A percentile compares a stretch with the other conserved stretches of the same genome.
phyloP scores from a whole-genome alignment of 169 alveolate species.

The Plasmodium sp. region DNA sequence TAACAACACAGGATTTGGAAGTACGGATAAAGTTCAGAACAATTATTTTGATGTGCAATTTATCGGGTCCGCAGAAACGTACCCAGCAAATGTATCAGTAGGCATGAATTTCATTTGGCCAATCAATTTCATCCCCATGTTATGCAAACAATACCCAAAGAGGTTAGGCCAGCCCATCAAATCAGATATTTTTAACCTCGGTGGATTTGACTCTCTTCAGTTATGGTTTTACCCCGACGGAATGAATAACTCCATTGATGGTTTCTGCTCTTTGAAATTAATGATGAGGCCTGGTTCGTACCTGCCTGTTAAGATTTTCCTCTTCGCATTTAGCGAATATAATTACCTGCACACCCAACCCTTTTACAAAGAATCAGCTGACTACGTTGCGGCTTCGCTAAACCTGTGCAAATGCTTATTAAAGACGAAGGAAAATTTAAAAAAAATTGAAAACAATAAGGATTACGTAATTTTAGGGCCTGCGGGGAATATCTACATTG shows the following conservation, averaged over 20 bases:
- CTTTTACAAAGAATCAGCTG: constrained; percentile 84
- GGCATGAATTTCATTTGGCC: constrained; percentile 89
- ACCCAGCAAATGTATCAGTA: constrained; percentile 84
- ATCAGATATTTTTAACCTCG: constrained; percentile 85
- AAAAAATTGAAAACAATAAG: constrained; percentile 77
- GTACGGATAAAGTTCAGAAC: constrained; percentile 80
- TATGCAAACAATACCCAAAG: constrained; percentile 84
- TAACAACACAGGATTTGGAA: constrained; percentile 85
- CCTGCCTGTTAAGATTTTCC: constrained; percentile 84
- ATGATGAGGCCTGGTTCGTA: constrained; percentile 89
- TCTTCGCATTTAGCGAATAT: constrained; percentile 86
- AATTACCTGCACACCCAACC: constrained; percentile 81
- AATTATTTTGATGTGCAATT: constrained; percentile 88
- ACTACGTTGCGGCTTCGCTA: constrained; percentile 80
- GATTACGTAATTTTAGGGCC: constrained; percentile 89
- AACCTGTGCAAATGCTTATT: constrained; percentile 78
- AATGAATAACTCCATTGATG: constrained; percentile 81
- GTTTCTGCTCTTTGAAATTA: constrained; percentile 85
- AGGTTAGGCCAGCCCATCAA: constrained; percentile 88
- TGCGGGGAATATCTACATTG: constrained; percentile 88
- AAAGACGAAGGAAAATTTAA: constrained; percentile 44
- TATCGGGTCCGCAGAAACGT: constrained; percentile 87
- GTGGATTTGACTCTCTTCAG: constrained; percentile 91
- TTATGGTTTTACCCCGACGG: constrained; percentile 91
- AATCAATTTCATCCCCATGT: constrained; percentile 86